These are phyloP conservation scores for Carpinus viminea DNA, from an alignment of 306 rosid species.

Conservation along the genomic window DNA sequence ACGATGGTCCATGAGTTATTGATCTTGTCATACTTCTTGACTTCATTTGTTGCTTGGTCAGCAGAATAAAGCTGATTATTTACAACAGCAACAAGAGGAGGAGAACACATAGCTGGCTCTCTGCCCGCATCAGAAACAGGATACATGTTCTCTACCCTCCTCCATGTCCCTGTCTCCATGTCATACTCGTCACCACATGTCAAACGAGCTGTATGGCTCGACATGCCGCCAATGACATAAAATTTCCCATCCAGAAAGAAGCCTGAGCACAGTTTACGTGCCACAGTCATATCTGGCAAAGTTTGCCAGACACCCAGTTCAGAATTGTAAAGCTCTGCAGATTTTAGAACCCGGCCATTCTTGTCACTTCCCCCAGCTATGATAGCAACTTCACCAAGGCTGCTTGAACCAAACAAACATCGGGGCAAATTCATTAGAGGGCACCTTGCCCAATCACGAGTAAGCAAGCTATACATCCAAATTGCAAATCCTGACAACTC, in stretches of 20 bases:
- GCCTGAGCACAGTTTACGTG: constrained; percentile 36
- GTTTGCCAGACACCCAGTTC: constrained; percentile 29
- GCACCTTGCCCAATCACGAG: constrained; percentile 30
- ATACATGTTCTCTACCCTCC: constrained; percentile 37
- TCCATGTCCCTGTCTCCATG: constrained; percentile 31
- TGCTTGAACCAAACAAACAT: constrained; percentile 39
- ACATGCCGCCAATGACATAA: constrained; percentile 44
- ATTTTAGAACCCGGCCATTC: constrained; percentile 21
- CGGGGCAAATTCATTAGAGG: constrained; percentile 32
- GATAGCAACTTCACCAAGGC: constrained; percentile 34
- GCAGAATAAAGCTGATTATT: constrained; percentile 37
- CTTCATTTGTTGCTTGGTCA: constrained; percentile 29
- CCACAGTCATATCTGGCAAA: constrained; percentile 28
- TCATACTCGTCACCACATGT: constrained; percentile 44
- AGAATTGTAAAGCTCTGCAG: constrained; percentile 38
- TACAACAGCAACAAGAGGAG: constrained; percentile 48
- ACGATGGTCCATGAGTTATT: constrained; percentile 29
- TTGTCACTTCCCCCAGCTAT: constrained; percentile 43
- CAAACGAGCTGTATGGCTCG: constrained; percentile 25
- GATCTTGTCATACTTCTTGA: constrained; percentile 34
- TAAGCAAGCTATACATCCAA: constrained; percentile 38
- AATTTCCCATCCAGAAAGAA: constrained; percentile 42
- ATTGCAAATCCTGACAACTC: constrained; percentile 32
- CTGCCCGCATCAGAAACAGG: not conserved
- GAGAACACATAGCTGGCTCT: constrained; percentile 26